A percentile compares a stretch with the other conserved stretches of the same genome.
Conservation (phyloP, 805 yeast species). For the Blastobotrys parvus region DNA sequence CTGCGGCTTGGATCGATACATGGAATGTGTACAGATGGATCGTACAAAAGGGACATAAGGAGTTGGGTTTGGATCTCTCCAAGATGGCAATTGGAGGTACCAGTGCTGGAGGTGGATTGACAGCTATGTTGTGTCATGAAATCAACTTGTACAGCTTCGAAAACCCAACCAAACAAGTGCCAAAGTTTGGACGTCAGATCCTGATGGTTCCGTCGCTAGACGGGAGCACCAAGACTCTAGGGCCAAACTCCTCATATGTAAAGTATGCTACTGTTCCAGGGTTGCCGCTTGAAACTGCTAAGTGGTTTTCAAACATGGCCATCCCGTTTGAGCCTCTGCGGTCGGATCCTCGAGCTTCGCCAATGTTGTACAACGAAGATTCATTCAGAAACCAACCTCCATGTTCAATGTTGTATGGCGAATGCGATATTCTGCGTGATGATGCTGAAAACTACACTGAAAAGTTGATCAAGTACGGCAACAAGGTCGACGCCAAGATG, state of each 20-base stretch:
- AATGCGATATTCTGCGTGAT: background rate
- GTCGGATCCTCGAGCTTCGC: background rate
- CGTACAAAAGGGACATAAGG: conserved; percentile 4
- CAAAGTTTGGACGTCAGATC: background rate
- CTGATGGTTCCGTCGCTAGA: background rate
- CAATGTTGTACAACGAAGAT: background rate
- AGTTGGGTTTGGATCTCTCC: background rate
- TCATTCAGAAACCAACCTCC: background rate
- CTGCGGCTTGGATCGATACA: conserved; percentile 41
- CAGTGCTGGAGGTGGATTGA: background rate
- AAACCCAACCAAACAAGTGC: background rate
- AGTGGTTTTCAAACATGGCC: background rate
- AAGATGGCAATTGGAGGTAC: background rate
- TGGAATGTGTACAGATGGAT: conserved; percentile 25
- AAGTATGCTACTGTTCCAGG: background rate
- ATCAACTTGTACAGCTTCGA: no score
- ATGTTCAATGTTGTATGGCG: background rate
- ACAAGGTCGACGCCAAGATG: conserved; percentile 15
- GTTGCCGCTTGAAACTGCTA: background rate
- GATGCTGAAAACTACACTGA: background rate
- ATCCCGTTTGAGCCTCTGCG: background rate
- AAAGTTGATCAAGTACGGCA: background rate
- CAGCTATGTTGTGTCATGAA: background rate
- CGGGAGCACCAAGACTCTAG: background rate
- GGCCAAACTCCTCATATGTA: background rate